Evolutionary conservation across 2,329 filamentous ascomycete species (phyloP).

Genomic region (Nigrograna mackinnonii): DNA sequence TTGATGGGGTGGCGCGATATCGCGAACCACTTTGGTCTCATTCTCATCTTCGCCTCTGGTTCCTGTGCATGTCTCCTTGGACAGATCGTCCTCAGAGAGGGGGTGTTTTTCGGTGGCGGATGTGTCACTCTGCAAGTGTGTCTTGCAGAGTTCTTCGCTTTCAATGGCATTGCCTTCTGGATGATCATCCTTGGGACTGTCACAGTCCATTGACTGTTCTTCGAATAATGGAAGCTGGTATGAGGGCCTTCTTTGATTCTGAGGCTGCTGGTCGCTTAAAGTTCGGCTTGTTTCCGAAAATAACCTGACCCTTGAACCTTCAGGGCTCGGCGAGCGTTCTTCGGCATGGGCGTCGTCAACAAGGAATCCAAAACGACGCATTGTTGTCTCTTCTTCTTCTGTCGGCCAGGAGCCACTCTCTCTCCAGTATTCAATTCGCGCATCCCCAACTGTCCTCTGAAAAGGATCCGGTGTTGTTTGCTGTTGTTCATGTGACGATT

Average conservation of each 20-base stretch:
- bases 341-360: slow-evolving; percentile 10
- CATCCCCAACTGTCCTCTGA: slow-evolving; percentile 11
- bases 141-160: slow-evolving; percentile 16
- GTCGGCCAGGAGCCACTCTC: slow-evolving; percentile 16
- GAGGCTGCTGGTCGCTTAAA: slow-evolving; percentile 9
- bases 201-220: slow-evolving; percentile 12
- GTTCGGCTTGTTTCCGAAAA: slow-evolving; percentile 17
- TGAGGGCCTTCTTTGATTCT: slow-evolving; percentile 13
- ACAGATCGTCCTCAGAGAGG: slow-evolving; percentile 28
- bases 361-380: slow-evolving; percentile 13
- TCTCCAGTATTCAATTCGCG: slow-evolving; percentile 13
- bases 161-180: slow-evolving; percentile 11
- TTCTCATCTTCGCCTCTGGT: slow-evolving; percentile 26
- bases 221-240: slow-evolving; percentile 16
- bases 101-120: slow-evolving; percentile 12
- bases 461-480: slow-evolving; percentile 10
- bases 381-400: slow-evolving; percentile 19
- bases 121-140: slow-evolving; percentile 13
- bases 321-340: slow-evolving; percentile 14
- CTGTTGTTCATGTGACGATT: slow-evolving; percentile 6
- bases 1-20: no score
- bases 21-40: slow-evolving; percentile 16
- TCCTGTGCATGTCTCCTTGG: slow-evolving; percentile 37
- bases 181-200: slow-evolving; percentile 17
- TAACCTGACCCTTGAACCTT: slow-evolving; percentile 14